Percentiles rank a stretch among this genome's conserved stretches.
phyloP scores from a whole-genome alignment of 768 basidiomycete species.

The Termitomyces sp. region DNA sequence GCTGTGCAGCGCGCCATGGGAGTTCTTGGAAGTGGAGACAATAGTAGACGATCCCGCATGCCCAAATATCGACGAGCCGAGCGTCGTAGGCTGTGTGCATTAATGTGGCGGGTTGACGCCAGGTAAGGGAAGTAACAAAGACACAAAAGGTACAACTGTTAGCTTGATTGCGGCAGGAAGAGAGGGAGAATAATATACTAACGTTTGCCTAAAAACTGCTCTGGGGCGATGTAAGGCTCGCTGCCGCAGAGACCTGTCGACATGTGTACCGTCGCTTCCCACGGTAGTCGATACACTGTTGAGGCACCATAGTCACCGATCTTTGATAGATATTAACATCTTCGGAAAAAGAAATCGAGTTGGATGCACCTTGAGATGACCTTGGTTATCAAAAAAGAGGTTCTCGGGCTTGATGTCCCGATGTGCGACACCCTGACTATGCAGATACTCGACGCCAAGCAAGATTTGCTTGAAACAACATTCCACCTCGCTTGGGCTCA shows the following conservation, averaged over 20 bases:
- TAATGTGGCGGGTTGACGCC: not conserved
- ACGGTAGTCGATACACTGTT: conserved; percentile 97
- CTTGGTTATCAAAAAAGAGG: conserved; percentile 86
- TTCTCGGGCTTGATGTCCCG: conserved; percentile 99
- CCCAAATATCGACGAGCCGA: conserved; percentile 96
- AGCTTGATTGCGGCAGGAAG: conserved; percentile 20
- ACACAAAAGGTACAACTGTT: conserved; percentile 30
- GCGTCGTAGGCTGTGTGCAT: conserved; percentile 82
- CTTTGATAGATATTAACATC: conserved; percentile 30
- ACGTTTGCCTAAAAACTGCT: conserved; percentile 97
- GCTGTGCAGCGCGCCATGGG: conserved; percentile 94
- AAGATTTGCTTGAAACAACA: conserved; percentile 98
- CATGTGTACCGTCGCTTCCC: conserved; percentile 96
- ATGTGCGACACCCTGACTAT: conserved; percentile 96
- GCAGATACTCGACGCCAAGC: conserved; percentile 83
- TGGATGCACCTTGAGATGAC: conserved; percentile 79
- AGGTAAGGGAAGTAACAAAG: conserved; percentile 3
- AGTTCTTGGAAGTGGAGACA: conserved; percentile 98
- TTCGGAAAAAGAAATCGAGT: not conserved
- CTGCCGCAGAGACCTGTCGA: conserved; percentile 96
- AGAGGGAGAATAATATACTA: conserved; percentile 35
- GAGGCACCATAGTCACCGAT: conserved; percentile 99
- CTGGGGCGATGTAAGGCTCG: conserved; percentile 98
- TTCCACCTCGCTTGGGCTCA: conserved; percentile 90
- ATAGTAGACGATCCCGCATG: conserved; percentile 95